phyloP scores from a whole-genome alignment of 192 early-diverging fungal species.

The Linnemannia elongata region DNA sequence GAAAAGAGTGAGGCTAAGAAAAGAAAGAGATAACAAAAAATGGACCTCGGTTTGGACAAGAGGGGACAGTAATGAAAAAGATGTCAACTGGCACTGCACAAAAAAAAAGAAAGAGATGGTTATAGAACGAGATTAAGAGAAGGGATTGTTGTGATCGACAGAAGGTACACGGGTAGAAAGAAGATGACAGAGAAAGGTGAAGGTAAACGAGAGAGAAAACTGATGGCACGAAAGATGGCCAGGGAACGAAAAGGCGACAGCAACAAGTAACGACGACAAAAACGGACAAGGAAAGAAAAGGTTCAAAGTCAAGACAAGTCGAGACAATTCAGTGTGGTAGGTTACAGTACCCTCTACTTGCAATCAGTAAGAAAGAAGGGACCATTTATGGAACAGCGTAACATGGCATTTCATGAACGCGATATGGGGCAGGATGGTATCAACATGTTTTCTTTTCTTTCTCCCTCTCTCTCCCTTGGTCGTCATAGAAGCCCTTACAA shows the following conservation, averaged over 20 bases:
- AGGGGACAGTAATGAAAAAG: neutral
- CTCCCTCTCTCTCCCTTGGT: neutral
- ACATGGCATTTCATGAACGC: neutral
- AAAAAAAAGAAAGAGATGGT: neutral
- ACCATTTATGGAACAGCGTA: neutral
- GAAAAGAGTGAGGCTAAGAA: neutral
- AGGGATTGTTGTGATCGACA: neutral
- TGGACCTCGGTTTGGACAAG: neutral
- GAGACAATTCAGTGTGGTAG: neutral
- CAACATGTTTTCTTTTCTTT: neutral
- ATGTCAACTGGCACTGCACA: neutral
- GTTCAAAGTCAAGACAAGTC: neutral
- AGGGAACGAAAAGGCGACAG: neutral
- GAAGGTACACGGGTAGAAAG: neutral
- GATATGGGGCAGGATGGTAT: slow-evolving; percentile 3
- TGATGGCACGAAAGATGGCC: neutral
- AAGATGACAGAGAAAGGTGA: no score
- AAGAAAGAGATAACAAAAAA: neutral
- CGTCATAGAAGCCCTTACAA: neutral
- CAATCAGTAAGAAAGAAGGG: neutral
- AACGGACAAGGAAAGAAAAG: neutral
- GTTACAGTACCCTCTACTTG: neutral
- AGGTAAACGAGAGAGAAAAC: no score
- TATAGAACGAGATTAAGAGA: neutral
- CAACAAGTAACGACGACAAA: neutral